Conservation (phyloP, 106 monocot species). For the Amphibolis antarctica region DNA sequence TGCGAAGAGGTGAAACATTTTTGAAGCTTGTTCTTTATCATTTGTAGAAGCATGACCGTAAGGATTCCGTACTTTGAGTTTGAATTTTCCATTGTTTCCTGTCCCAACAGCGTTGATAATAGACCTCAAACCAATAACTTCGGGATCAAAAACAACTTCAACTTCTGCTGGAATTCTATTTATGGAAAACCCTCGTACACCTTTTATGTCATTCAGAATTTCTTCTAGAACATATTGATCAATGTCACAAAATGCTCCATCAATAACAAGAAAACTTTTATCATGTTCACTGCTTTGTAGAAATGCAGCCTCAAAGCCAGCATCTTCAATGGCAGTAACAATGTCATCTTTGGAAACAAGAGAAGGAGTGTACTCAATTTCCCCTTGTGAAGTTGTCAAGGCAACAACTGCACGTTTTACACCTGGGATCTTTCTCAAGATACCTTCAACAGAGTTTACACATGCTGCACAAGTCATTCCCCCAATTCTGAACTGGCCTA, state of each 20-base stretch:
- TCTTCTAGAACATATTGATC: conserved; percentile 50
- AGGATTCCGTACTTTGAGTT: conserved; percentile 50
- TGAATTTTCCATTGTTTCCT: conserved; percentile 43
- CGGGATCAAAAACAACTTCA: conserved; percentile 75
- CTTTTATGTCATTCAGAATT: conserved; percentile 44
- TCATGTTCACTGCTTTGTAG: conserved; percentile 81
- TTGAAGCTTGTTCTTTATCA: conserved; percentile 66
- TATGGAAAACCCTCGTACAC: conserved; percentile 52
- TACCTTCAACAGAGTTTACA: conserved; percentile 89
- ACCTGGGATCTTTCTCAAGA: conserved; percentile 71
- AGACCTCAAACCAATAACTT: conserved; percentile 58
- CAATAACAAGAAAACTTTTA: conserved; percentile 39
- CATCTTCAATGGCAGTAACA: conserved; percentile 85
- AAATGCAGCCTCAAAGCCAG: conserved; percentile 88
- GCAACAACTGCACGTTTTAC: conserved; percentile 88
- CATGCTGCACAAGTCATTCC: conserved; percentile 99
- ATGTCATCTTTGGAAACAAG: conserved; percentile 74
- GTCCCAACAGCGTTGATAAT: conserved; percentile 66
- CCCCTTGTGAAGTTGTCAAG: conserved; percentile 73
- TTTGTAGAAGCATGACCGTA: conserved; percentile 30
- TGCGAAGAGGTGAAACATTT: conserved; percentile 69
- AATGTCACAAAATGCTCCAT: conserved; percentile 30
- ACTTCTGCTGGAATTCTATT: conserved; percentile 38
- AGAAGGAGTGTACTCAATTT: conserved; percentile 84
- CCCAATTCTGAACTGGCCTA: conserved; percentile 81